Evolutionary conservation across 1,139 yeast species (phyloP).

Genomic region (Meyerozyma sp.): DNA sequence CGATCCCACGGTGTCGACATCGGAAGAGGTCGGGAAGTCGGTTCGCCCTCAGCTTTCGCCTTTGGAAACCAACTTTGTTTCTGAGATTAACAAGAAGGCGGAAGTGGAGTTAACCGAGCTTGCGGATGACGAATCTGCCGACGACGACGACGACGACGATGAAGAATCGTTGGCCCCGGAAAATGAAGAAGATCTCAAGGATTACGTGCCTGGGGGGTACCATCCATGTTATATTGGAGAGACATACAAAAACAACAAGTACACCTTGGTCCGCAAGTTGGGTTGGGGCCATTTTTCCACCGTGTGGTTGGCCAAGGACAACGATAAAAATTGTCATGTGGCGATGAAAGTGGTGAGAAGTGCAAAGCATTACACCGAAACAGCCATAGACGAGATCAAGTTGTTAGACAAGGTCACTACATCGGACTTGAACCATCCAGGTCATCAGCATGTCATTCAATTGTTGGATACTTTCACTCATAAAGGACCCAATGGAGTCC

Average conservation of each 20-base stretch:
- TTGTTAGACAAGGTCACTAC: slow-evolving; percentile 29
- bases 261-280: slow-evolving; percentile 32
- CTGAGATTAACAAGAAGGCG: not conserved
- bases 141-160: slow-evolving; percentile 5
- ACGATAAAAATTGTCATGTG: slow-evolving; percentile 31
- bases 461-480: slow-evolving; percentile 37
- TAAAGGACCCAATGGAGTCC: slow-evolving; percentile 37
- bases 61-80: slow-evolving; percentile 27
- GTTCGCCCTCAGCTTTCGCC: slow-evolving; percentile 37
- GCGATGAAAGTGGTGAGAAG: slow-evolving; percentile 41
- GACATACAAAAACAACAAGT: slow-evolving; percentile 27
- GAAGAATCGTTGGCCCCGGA: slow-evolving; percentile 21
- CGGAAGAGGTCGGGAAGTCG: slow-evolving; percentile 20
- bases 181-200: slow-evolving; percentile 33
- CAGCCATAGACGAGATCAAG: slow-evolving; percentile 39
- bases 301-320: slow-evolving; percentile 43
- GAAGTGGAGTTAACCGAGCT: not conserved
- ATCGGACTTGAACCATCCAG: slow-evolving; percentile 26
- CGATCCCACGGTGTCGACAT: slow-evolving; percentile 13
- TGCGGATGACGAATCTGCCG: slow-evolving; percentile 2
- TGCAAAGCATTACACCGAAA: slow-evolving; percentile 34
- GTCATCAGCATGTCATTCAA: slow-evolving; percentile 36
- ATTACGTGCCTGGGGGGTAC: slow-evolving; percentile 38
- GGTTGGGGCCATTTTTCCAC: slow-evolving; percentile 53
- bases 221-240: slow-evolving; percentile 40